Evolutionary conservation across 208 protist species (phyloP).

Genomic region (Angomonas deanei): DNA sequence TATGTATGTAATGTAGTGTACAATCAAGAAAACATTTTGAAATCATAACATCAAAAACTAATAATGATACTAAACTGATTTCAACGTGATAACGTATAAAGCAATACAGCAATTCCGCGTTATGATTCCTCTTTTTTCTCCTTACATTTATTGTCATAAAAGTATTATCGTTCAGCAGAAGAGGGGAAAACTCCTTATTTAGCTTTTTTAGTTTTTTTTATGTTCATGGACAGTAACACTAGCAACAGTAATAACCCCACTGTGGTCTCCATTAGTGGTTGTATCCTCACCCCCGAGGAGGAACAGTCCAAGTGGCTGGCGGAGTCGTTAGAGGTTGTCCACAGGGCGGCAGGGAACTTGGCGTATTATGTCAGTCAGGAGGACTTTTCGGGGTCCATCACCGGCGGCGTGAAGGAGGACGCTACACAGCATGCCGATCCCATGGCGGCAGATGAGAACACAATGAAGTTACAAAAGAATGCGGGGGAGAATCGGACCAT

Average conservation of each 20-base stretch:
- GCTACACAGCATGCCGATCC: conserved; percentile 34
- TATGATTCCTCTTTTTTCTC: too few species aligned
- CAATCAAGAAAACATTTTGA: neutral
- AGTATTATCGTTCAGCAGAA: too few species aligned
- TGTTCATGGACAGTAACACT: neutral
- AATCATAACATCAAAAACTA: neutral
- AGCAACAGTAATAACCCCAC: neutral
- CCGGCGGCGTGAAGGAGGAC: conserved; percentile 34
- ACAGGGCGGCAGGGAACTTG: conserved; percentile 71
- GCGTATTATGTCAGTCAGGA: conserved; percentile 37
- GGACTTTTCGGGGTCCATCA: conserved; percentile 1
- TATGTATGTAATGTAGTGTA: neutral
- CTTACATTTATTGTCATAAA: too few species aligned
- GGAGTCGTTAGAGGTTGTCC: conserved; percentile 65
- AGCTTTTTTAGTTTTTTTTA: too few species aligned
- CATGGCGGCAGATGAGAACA: too few species aligned
- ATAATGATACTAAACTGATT: conserved; percentile 3
- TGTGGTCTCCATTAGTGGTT: conserved; percentile 43
- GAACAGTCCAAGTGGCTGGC: conserved; percentile 90
- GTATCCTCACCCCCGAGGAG: conserved; percentile 76
- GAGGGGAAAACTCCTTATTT: too few species aligned
- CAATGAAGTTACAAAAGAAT: too few species aligned
- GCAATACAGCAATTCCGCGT: too few species aligned
- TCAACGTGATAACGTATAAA: too few species aligned
- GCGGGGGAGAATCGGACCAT: conserved; percentile 9